These are phyloP conservation scores for Chlamydomonas urium DNA, from an alignment of 139 green algal species.

Conservation along the genomic window DNA sequence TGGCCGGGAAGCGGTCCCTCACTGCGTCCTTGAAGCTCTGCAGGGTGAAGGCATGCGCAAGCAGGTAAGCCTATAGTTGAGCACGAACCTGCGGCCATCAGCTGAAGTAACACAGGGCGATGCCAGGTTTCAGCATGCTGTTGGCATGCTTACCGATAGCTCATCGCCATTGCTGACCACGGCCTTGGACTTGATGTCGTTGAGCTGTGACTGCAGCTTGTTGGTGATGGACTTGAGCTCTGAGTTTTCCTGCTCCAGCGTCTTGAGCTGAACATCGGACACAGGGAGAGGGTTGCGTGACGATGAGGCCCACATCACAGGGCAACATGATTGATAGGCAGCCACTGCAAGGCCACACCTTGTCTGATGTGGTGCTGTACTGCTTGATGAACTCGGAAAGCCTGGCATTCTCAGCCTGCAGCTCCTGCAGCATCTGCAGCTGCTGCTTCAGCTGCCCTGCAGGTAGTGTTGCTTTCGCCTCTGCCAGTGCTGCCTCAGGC, in stretches of 20 bases:
- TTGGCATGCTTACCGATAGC: neutral
- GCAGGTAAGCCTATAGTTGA: neutral
- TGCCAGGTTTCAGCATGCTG: neutral
- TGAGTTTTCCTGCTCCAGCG: conserved; percentile 11
- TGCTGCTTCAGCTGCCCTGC: conserved; percentile 13
- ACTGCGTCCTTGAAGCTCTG: conserved; percentile 10
- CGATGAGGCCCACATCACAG: no score
- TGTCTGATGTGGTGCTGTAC: conserved; percentile 1
- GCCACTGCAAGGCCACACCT: no score
- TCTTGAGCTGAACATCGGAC: conserved; percentile 12
- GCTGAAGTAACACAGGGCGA: neutral
- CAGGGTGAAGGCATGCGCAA: neutral
- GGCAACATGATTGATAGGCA: no score
- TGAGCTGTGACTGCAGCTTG: conserved; percentile 4
- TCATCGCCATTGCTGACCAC: conserved; percentile 3
- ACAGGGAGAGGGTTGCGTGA: no score
- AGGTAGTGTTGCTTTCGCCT: no score
- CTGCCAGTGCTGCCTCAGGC: no score
- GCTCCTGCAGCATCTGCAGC: conserved; percentile 5
- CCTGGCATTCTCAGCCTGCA: conserved; percentile 1
- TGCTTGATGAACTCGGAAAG: conserved; percentile 3
- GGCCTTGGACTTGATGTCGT: conserved; percentile 5
- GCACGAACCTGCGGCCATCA: neutral
- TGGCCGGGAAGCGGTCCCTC: neutral
- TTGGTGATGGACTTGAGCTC: neutral